Percentiles rank a stretch among this genome's conserved stretches.
Evolutionary conservation across 495 filamentous ascomycete species (phyloP).

Genomic region (Pseudoneurospora amorphoporcata): DNA sequence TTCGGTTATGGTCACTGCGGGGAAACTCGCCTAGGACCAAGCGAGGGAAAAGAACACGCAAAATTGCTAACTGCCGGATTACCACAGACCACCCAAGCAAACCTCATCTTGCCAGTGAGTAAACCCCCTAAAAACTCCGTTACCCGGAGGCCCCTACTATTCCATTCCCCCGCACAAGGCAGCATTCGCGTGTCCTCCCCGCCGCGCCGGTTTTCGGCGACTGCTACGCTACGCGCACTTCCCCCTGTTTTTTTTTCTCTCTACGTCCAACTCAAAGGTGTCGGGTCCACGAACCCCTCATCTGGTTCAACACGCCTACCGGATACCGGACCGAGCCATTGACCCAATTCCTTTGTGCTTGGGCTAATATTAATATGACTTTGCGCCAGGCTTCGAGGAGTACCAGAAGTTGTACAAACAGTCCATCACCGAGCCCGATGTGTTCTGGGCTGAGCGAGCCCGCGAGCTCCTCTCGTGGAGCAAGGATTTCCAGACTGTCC

Average conservation of each 20-base stretch:
- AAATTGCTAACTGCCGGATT: conserved; percentile 21
- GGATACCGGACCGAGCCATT: not conserved
- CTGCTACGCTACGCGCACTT: not conserved
- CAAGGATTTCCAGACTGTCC: conserved; percentile 84
- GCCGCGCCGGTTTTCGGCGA: not conserved
- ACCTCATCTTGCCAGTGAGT: conserved; percentile 44
- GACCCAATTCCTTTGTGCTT: not conserved
- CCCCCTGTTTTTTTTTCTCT: not conserved
- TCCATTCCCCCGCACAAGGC: not conserved
- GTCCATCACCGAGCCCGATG: conserved; percentile 81
- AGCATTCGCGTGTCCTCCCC: not conserved
- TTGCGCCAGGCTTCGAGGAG: conserved; percentile 52
- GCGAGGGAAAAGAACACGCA: conserved; percentile 11
- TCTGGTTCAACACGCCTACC: not conserved
- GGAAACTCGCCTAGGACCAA: conserved; percentile 15
- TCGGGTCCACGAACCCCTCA: not conserved
- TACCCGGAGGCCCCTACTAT: not conserved
- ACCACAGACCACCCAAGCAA: conserved; percentile 47
- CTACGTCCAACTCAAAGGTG: not conserved
- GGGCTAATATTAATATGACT: conserved; percentile 15
- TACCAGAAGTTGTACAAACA: conserved; percentile 93
- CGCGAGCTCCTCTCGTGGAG: conserved; percentile 88
- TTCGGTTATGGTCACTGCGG: conserved; percentile 8
- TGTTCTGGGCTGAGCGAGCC: conserved; percentile 82
- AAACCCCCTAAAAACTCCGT: not conserved